Base-by-base conservation (phyloP, 495 filamentous ascomycete species). In the Ascodesmis nigricans region DNA sequence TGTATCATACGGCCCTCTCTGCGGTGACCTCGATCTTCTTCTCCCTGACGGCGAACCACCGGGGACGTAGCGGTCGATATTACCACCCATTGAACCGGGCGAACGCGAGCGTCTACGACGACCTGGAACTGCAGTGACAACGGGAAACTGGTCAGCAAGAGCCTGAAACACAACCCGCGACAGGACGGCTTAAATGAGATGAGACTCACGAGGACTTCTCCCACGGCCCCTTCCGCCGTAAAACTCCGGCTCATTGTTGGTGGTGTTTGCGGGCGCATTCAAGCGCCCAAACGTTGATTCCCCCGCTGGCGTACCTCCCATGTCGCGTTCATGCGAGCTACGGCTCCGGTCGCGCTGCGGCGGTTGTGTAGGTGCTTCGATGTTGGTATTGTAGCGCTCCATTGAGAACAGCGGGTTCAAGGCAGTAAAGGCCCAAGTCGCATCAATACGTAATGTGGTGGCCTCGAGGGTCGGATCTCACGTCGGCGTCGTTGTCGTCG, bases 31-130 rank as follows among this genome's bases (percentile, higher is more conserved):
- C n/a, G n/a, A n/a, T n/a, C n/a, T n/a, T n/a, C n/a, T n/a, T n/a
- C n/a, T n/a, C n/a, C n/a, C n/a, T 21, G 45, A 46, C 3, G 47
- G 47, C 2, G 47, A 50, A 8, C 44, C 34, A 17, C 26, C 35
- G 17, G 49, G 49, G 13, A 52, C 49, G 40, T 52, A 52, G 16
- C 49, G 49, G 20, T 52, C 49, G 19, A 52, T 52, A 20, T 46
- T 50, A 21, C 44, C 44, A 9, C 35, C 17, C 15, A 42, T 32
- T 18, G 32, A 31, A 5, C 39, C 43, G 10, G 48, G 49, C 14
- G 49, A 52, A 10, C 49, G 41, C 2, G 49, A 52, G 24, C 49
- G 47, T 28, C 47, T 43, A 16, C 36, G 47, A 26, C 48, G 48
- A 34, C 44, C 34, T 11, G 43, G 48, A 21, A 31, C 47, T 49